A percentile compares a stretch with the other conserved stretches of the same genome.
These are phyloP conservation scores for Fraxinus angustifolia DNA, from an alignment of 305 asterid species.

Conservation along the genomic window DNA sequence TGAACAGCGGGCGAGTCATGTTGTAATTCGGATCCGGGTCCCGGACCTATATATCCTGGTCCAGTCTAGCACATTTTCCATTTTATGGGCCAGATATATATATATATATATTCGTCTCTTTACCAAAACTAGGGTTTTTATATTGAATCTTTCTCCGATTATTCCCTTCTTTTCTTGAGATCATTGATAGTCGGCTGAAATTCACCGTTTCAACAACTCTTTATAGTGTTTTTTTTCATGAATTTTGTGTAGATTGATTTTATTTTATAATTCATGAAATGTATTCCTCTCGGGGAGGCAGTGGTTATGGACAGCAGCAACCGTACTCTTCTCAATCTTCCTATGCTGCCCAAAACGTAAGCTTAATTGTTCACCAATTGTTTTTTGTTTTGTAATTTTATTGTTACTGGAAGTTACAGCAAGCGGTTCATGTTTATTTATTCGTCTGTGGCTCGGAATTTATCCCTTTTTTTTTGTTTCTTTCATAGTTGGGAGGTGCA, in stretches of 20 bases:
- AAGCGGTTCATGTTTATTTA: neutral
- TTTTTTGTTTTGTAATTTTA: neutral
- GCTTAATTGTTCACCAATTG: neutral
- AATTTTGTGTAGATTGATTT: neutral
- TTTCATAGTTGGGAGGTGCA: slow-evolving; percentile 53
- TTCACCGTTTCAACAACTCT: neutral
- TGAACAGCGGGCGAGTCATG: neutral
- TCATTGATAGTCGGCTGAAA: neutral
- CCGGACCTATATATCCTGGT: neutral
- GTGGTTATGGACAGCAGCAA: slow-evolving; percentile 50
- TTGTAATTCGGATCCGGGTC: neutral
- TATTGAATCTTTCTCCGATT: neutral
- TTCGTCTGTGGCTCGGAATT: neutral
- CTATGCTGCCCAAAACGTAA: slow-evolving; percentile 46
- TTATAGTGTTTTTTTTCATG: neutral
- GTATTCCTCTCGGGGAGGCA: slow-evolving; percentile 56
- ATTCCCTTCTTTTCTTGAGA: neutral
- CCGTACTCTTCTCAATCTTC: slow-evolving; percentile 56
- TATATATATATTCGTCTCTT: neutral
- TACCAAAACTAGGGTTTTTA: neutral
- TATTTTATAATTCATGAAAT: slow-evolving; percentile 8
- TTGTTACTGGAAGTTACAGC: neutral
- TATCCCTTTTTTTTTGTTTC: neutral
- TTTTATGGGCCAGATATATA: neutral
- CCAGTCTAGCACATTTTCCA: neutral